These are phyloP conservation scores for Erodium maritimum DNA, from an alignment of 345 rosid species.

Conservation along the genomic window DNA sequence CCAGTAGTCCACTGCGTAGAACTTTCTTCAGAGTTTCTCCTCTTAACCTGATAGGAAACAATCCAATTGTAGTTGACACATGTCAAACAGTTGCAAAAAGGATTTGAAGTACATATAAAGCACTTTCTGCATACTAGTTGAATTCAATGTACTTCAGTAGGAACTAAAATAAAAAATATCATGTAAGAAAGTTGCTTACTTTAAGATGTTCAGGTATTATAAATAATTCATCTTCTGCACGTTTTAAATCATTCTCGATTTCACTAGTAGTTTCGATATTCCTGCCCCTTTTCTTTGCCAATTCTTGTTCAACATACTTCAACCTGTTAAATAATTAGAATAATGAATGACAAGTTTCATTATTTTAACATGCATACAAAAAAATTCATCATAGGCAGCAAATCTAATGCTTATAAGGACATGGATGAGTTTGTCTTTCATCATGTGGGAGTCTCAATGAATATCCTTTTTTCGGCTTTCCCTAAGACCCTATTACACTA, in stretches of 20 bases:
- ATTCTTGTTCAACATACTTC: constrained; percentile 76
- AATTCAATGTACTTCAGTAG: neutral
- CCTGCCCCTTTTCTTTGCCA: constrained; percentile 79
- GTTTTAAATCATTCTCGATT: constrained; percentile 61
- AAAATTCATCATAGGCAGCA: no score
- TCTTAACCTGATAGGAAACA: constrained; percentile 48
- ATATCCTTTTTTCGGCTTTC: no score
- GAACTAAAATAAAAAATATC: neutral
- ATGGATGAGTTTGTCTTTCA: no score
- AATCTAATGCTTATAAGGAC: no score
- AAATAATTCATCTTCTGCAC: constrained; percentile 84
- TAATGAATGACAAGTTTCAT: neutral
- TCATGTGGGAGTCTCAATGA: no score
- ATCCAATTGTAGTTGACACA: no score
- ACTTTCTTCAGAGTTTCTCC: constrained; percentile 84
- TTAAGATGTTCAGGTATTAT: constrained; percentile 91
- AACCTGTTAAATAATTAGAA: constrained; percentile 35
- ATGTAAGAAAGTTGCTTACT: constrained; percentile 21
- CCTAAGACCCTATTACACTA: no score
- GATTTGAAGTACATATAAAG: no score
- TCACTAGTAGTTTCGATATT: constrained; percentile 31
- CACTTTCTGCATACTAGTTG: no score
- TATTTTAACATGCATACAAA: neutral
- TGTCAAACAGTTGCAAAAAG: no score
- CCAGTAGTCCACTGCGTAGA: constrained; percentile 99